Evolutionary conservation across 345 rosid genomes (phyloP), one percentile per base, ranked within the genome.

Genomic region (Psidium friedrichsthalianum): DNA sequence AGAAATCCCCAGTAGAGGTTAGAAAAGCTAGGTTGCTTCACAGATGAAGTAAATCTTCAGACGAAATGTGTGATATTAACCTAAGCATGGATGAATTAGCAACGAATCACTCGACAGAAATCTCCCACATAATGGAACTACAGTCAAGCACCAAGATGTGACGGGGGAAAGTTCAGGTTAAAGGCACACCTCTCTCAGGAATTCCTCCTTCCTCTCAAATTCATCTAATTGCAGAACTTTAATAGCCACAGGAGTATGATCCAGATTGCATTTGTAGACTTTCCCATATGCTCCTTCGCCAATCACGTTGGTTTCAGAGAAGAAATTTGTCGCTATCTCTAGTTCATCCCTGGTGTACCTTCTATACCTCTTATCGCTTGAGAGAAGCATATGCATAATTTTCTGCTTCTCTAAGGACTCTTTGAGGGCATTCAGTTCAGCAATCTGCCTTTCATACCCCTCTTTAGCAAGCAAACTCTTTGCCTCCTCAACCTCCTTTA

Each of bases 241-340:
- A 53, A 95, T 90, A 87, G 99, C 99, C 11, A 93, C 98, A 32
- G 97, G 96, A 25, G 95, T 95, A 86, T 89, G 96, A 88, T 96
- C 92, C 44, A 96, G 94, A 84, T 86, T 90, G 93, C 98, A 91
- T 90, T 91, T 94, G 90, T 96, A 96, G 55, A 96, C 98, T 88
- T 93, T 94, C 16, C 98, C 98, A n/a, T 92, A 96, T 58, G 93
- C 94, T 90, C 99, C 99, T 90, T 94, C 94, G 44, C 98, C 99
- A 82, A 96, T 95, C 82, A 95, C 88, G 47, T 91, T 92, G 83
- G 84, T 83, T 84, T 92, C 87, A 27, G 94, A 94, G 92, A 95
- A 95, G 85, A 83, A 92, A 87, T 90, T 87, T 11, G 99, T 95
- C 24, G 97, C 98, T 76, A 87, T 82, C 90, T 91, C 89, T 36